Percentiles rank a stretch among this genome's conserved stretches.
Evolutionary conservation across 2,329 filamentous ascomycete species (phyloP).

Genomic region (Grosmannia serpens): DNA sequence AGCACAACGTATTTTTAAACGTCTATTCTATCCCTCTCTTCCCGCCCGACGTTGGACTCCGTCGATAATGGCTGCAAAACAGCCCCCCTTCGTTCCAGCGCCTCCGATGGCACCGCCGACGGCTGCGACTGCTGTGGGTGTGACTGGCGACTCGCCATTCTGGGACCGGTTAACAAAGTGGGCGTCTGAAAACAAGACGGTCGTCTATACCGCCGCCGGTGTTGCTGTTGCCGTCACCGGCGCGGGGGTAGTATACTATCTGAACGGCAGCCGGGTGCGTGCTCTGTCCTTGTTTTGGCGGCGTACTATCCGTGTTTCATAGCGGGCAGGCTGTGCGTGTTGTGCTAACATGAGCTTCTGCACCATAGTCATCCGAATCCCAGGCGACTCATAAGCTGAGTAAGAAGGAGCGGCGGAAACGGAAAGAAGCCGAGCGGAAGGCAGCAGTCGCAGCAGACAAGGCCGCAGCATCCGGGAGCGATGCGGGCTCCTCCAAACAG

Average conservation of each 20-base stretch:
- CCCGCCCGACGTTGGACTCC: background rate
- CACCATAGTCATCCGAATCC: background rate
- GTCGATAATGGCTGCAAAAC: constrained; percentile 26
- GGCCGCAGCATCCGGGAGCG: constrained; percentile 21
- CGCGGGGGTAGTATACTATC: constrained; percentile 87
- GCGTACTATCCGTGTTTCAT: background rate
- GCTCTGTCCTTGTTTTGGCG: constrained; percentile 2
- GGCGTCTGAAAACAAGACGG: constrained; percentile 90
- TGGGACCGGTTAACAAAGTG: constrained; percentile 88
- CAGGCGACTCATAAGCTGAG: constrained; percentile 53
- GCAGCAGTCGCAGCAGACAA: constrained; percentile 43
- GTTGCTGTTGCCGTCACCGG: constrained; percentile 85
- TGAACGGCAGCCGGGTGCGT: constrained; percentile 50
- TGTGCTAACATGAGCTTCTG: background rate
- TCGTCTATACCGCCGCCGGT: constrained; percentile 92
- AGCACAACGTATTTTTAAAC: background rate
- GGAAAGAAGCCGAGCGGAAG: constrained; percentile 61
- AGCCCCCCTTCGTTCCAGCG: constrained; percentile 25
- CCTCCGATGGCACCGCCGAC: constrained; percentile 25
- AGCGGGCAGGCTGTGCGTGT: background rate
- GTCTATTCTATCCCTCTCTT: background rate
- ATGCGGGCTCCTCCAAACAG: constrained; percentile 19
- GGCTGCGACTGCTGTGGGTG: constrained; percentile 30
- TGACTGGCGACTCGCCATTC: constrained; percentile 53
- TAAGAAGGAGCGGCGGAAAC: constrained; percentile 84